Percentiles rank a stretch among this genome's conserved stretches.
phyloP scores from a whole-genome alignment of 108 stramenopile species.

The Cyclostephanos invisitatus region DNA sequence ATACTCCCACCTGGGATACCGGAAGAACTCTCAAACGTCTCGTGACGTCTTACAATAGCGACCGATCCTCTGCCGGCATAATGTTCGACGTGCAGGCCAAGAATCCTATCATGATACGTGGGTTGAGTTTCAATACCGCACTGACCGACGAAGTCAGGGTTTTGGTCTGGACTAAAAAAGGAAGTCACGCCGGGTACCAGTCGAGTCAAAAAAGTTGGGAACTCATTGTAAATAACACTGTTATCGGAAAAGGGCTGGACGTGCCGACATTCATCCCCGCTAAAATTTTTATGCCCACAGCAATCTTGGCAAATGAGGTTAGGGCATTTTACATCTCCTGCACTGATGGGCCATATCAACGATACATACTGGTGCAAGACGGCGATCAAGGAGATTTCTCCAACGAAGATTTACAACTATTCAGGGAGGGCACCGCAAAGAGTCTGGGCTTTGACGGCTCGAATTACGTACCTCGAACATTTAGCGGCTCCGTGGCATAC shows the following conservation, averaged over 20 bases:
- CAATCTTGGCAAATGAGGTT: slow-evolving; percentile 2
- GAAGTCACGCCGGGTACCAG: slow-evolving; percentile 5
- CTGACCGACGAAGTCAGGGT: background rate
- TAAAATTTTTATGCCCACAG: slow-evolving; percentile 1
- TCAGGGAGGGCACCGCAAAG: background rate
- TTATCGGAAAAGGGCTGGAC: slow-evolving; percentile 1
- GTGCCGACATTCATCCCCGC: background rate
- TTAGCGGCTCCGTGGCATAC: slow-evolving; percentile 11
- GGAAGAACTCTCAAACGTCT: background rate
- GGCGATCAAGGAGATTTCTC: background rate
- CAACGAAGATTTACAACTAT: slow-evolving; percentile 6
- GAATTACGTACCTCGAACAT: background rate
- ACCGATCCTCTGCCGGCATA: slow-evolving; percentile 10
- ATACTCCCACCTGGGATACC: background rate
- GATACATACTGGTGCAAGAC: background rate
- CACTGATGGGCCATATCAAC: slow-evolving; percentile 1
- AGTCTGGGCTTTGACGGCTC: slow-evolving; percentile 4
- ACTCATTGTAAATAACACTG: background rate
- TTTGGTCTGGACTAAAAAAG: slow-evolving; percentile 13
- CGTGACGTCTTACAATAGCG: slow-evolving; percentile 6
- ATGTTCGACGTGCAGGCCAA: slow-evolving; percentile 20
- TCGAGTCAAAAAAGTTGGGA: background rate
- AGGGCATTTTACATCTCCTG: slow-evolving; percentile 18
- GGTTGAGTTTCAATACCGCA: slow-evolving; percentile 6
- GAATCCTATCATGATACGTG: slow-evolving; percentile 10